These are phyloP conservation scores for Ophiostoma sp. DNA, from an alignment of 2,329 filamentous ascomycete species.

Conservation along the genomic window DNA sequence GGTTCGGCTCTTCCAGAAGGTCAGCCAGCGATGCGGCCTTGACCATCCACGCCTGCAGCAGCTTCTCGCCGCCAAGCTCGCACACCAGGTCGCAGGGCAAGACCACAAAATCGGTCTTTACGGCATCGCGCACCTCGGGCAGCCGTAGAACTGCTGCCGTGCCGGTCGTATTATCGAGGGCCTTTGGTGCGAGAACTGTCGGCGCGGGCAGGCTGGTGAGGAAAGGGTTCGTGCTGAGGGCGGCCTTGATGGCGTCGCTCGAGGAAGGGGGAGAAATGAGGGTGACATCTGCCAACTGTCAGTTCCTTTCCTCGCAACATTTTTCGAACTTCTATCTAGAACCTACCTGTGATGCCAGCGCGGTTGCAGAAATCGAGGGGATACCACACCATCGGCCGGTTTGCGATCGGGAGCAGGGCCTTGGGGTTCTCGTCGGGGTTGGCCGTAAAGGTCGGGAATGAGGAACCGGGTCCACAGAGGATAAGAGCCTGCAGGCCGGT, in stretches of 20 bases:
- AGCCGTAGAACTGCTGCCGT: constrained; percentile 84
- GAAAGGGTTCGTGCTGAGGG: constrained; percentile 71
- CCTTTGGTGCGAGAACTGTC: constrained; percentile 68
- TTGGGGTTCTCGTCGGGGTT: constrained; percentile 77
- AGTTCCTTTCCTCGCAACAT: not conserved
- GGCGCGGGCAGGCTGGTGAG: constrained; percentile 68
- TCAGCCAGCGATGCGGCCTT: constrained; percentile 64
- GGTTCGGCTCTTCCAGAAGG: constrained; percentile 45
- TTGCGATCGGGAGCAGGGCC: constrained; percentile 74
- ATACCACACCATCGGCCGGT: constrained; percentile 86
- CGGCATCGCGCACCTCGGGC: constrained; percentile 69
- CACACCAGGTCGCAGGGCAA: constrained; percentile 92
- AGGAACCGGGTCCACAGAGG: constrained; percentile 75
- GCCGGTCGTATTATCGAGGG: constrained; percentile 74
- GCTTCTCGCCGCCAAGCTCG: constrained; percentile 73
- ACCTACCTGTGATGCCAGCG: constrained; percentile 64
- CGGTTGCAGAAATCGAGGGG: constrained; percentile 80
- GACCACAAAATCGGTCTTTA: constrained; percentile 82
- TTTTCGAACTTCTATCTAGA: not conserved
- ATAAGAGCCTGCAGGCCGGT: constrained; percentile 79
- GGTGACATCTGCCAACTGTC: constrained; percentile 49
- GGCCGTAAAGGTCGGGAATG: constrained; percentile 75
- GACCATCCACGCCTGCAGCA: constrained; percentile 90
- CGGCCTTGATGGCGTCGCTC: constrained; percentile 59
- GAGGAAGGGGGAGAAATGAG: constrained; percentile 61